Conservation (phyloP, 768 basidiomycete species). For the Hydnomerulius pinastri region DNA sequence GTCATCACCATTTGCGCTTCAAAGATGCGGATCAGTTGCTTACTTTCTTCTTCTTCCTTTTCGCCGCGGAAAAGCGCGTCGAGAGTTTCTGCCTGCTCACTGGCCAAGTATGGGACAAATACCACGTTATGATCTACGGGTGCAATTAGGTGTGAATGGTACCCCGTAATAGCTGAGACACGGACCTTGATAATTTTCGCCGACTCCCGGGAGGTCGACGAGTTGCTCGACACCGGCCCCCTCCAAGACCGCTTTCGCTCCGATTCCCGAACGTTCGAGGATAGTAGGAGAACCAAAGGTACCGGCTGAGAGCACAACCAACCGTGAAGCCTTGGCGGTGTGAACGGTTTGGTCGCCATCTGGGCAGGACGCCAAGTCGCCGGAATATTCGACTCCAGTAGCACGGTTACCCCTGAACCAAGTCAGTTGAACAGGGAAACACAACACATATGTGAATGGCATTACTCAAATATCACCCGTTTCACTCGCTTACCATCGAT, state of each 20-base stretch:
- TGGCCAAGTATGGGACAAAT: no score
- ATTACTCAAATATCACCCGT: no score
- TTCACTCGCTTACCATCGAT: no score
- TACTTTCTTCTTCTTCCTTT: no score
- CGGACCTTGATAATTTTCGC: slow-evolving; percentile 63
- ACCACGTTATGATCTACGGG: slow-evolving; percentile 36
- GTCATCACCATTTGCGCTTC: no score
- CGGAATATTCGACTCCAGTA: slow-evolving; percentile 52
- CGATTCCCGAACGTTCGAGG: slow-evolving; percentile 70
- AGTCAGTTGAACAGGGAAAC: no score
- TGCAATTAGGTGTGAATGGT: no score
- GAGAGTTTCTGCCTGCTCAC: no score
- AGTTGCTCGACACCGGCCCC: slow-evolving; percentile 46
- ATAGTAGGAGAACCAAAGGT: slow-evolving; percentile 59
- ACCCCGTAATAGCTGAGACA: no score
- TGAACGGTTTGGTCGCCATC: slow-evolving; percentile 19
- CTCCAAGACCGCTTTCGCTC: slow-evolving; percentile 48
- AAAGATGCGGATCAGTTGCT: no score
- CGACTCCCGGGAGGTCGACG: slow-evolving; percentile 76
- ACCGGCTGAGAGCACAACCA: slow-evolving; percentile 54
- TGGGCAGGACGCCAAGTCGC: slow-evolving; percentile 20
- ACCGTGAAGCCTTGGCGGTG: slow-evolving; percentile 35
- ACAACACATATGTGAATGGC: no score
- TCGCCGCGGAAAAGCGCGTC: no score
- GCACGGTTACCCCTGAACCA: slow-evolving; percentile 6